phyloP scores from a whole-genome alignment of 1,139 yeast species.

The Pneumocystis sp. region DNA sequence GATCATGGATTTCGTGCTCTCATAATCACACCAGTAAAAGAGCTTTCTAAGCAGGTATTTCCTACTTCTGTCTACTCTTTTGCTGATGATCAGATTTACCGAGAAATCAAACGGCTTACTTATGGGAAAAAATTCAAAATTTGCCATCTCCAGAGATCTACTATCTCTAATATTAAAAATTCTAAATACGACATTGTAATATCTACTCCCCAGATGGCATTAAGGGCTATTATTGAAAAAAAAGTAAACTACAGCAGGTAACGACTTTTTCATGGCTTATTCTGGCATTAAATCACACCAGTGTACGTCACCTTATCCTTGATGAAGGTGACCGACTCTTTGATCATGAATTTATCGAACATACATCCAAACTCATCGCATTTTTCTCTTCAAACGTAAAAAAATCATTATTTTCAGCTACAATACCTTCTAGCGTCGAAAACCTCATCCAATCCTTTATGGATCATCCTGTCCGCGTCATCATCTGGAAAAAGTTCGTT shows the following conservation, averaged over 20 bases:
- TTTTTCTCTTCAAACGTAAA: conserved; percentile 37
- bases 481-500: conserved; percentile 63
- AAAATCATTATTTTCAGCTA: conserved; percentile 84
- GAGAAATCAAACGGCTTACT: conserved; percentile 44
- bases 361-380: conserved; percentile 66
- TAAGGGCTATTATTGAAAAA: conserved; percentile 50
- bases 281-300: conserved; percentile 8
- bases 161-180: conserved; percentile 54
- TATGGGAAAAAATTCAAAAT: conserved; percentile 39
- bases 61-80: not conserved
- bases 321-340: conserved; percentile 95
- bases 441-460: conserved; percentile 73
- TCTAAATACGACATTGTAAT: conserved; percentile 67
- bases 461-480: conserved; percentile 70
- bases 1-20: conserved; percentile 33
- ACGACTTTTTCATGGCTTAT: not conserved
- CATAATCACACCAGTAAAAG: conserved; percentile 84
- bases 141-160: conserved; percentile 59
- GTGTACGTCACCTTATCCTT: conserved; percentile 59
- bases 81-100: conserved; percentile 31
- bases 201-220: conserved; percentile 75
- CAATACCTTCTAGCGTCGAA: conserved; percentile 87
- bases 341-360: conserved; percentile 80
- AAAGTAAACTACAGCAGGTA: conserved; percentile 41
- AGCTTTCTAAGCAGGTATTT: conserved; percentile 55